phyloP scores from a whole-genome alignment of 2,329 filamentous ascomycete genomes.

The Phyllachora maydis region DNA sequence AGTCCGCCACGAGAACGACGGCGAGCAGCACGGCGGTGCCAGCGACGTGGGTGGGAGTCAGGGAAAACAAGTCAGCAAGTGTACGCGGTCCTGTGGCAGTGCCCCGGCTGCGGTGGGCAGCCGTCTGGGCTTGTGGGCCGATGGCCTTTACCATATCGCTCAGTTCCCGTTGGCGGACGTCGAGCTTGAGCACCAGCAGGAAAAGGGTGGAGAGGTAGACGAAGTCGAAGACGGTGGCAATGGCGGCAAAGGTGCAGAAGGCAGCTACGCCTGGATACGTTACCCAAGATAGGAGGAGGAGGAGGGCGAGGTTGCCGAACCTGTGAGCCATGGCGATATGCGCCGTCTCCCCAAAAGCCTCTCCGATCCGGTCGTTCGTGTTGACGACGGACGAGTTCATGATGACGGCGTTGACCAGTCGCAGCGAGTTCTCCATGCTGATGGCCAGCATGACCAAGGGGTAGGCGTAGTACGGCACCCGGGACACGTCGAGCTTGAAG shows the following conservation, averaged over 20 bases:
- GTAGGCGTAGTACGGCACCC: conserved; percentile 54
- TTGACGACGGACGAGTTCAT: conserved; percentile 47
- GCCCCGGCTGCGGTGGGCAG: conserved; percentile 6
- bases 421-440: conserved; percentile 61
- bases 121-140: conserved; percentile 9
- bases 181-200: conserved; percentile 57
- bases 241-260: conserved; percentile 57
- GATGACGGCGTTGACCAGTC: conserved; percentile 59
- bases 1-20: conserved; percentile 54
- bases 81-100: too few relatives aligned
- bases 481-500: conserved; percentile 53
- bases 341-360: conserved; percentile 54
- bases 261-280: conserved; percentile 52
- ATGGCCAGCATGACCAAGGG: conserved; percentile 58
- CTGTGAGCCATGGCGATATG: conserved; percentile 48
- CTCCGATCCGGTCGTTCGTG: conserved; percentile 47
- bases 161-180: conserved; percentile 56
- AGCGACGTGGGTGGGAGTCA: conserved; percentile 50
- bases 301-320: conserved; percentile 44
- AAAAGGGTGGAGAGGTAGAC: conserved; percentile 68
- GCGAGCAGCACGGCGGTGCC: conserved; percentile 53
- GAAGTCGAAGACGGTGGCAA: conserved; percentile 58
- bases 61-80: too few relatives aligned
- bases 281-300: conserved; percentile 42
- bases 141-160: conserved; percentile 43